Evolutionary conservation across 768 basidiomycete species (phyloP).

Genomic region (Xerocomus brunneocitrinus): DNA sequence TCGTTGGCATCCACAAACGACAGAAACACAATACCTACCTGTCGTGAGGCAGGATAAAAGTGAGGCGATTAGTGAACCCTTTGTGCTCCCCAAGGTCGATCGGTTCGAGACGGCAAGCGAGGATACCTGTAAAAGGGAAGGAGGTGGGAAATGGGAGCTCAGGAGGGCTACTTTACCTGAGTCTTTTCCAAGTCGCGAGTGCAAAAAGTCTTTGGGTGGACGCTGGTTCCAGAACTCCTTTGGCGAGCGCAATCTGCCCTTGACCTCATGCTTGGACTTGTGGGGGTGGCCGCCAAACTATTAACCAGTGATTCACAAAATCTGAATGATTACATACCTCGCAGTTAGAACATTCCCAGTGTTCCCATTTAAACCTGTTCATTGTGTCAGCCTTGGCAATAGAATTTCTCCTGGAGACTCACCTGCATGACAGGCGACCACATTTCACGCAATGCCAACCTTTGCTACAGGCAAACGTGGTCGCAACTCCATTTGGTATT

Average conservation of each 20-base stretch:
- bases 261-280: constrained; percentile 15
- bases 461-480: constrained; percentile 51
- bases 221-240: constrained; percentile 38
- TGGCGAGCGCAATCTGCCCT: constrained; percentile 23
- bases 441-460: constrained; percentile 69
- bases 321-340: constrained; percentile 34
- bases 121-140: constrained; percentile 16
- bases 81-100: constrained; percentile 17
- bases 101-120: constrained; percentile 12
- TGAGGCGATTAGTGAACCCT: constrained; percentile 34
- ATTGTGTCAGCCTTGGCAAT: neutral
- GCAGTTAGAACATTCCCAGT: constrained; percentile 66
- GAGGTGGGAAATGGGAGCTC: neutral
- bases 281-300: neutral
- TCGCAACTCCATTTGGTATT: constrained; percentile 37
- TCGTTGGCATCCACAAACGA: neutral
- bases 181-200: constrained; percentile 28
- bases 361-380: constrained; percentile 65
- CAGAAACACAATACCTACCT: constrained; percentile 33
- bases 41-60: constrained; percentile 46
- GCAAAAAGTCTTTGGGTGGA: constrained; percentile 20
- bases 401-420: constrained; percentile 12
- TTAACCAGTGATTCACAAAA: neutral
- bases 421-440: constrained; percentile 75
- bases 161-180: constrained; percentile 18